Conservation (phyloP, 2,329 filamentous ascomycete genomes). For the Fusarium tuaranense region DNA sequence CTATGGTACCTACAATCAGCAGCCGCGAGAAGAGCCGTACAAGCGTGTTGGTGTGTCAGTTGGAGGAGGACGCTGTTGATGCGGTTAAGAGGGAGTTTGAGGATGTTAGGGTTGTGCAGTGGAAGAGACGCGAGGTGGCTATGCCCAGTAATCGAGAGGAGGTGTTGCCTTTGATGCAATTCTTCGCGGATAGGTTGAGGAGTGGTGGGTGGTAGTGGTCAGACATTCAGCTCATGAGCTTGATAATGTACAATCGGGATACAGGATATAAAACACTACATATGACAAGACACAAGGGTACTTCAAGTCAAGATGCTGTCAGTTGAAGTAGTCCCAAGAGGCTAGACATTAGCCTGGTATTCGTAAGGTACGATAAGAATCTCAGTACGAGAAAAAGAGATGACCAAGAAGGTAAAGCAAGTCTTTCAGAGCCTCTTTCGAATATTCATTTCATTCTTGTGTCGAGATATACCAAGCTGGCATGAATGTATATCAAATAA, state of each 20-base stretch:
- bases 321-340: neutral
- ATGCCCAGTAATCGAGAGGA: conserved; percentile 90
- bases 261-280: neutral
- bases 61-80: conserved; percentile 73
- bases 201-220: conserved; percentile 32
- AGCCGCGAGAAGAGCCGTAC: conserved; percentile 68
- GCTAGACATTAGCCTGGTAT: neutral
- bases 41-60: conserved; percentile 69
- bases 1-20: conserved; percentile 61
- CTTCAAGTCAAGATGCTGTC: neutral
- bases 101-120: conserved; percentile 75
- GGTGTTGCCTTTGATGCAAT: conserved; percentile 91
- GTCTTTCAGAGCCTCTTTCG: neutral
- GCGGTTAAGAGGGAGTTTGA: conserved; percentile 74
- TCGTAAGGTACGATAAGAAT: neutral
- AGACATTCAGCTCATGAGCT: neutral
- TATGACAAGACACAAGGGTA: neutral
- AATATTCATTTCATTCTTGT: neutral
- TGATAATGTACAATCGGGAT: neutral
- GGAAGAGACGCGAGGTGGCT: conserved; percentile 76
- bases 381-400: neutral
- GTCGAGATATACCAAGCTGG: neutral
- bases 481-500: neutral
- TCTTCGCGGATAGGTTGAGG: conserved; percentile 73
- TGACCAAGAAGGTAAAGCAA: neutral